Evolutionary conservation across 805 yeast genomes (phyloP).

Genomic region (Metschnikowia similis): DNA sequence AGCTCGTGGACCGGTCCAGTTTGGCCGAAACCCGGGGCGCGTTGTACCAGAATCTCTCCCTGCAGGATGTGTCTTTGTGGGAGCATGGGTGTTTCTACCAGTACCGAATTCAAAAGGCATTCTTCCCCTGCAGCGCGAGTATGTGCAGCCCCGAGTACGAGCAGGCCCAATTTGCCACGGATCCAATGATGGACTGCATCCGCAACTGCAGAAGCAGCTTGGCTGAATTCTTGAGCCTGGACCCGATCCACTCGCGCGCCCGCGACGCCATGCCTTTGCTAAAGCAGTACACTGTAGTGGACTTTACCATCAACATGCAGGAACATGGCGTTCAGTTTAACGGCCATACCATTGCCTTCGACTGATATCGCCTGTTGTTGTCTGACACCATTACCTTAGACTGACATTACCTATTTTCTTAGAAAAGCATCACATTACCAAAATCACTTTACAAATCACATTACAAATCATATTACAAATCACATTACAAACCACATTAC

Average conservation of each 20-base stretch:
- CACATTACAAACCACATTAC: too few relatives aligned
- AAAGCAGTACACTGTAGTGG: conserved; percentile 4
- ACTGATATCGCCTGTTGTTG: neutral
- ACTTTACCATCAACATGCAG: conserved; percentile 5
- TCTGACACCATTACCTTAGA: too few relatives aligned
- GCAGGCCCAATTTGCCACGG: conserved; percentile 5
- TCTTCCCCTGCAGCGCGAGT: conserved; percentile 5
- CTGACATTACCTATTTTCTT: too few relatives aligned
- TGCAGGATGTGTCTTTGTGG: conserved; percentile 5
- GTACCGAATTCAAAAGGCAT: conserved; percentile 3
- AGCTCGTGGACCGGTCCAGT: conserved; percentile 6
- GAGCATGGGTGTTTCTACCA: conserved; percentile 10
- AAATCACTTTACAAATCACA: too few relatives aligned
- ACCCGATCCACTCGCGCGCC: conserved; percentile 4
- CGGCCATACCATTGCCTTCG: conserved; percentile 1
- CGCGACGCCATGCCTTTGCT: conserved; percentile 3
- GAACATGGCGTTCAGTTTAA: conserved; percentile 6
- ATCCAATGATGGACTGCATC: conserved; percentile 5
- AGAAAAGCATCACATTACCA: too few relatives aligned
- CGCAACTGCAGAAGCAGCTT: conserved; percentile 1
- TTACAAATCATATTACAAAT: too few relatives aligned
- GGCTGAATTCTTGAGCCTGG: neutral
- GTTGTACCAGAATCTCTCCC: conserved; percentile 5
- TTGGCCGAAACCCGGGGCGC: neutral
- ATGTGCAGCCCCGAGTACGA: conserved; percentile 2